Evolutionary conservation across 2,329 filamentous ascomycete species (phyloP).

Genomic region (Colletotrichum plurivorum): DNA sequence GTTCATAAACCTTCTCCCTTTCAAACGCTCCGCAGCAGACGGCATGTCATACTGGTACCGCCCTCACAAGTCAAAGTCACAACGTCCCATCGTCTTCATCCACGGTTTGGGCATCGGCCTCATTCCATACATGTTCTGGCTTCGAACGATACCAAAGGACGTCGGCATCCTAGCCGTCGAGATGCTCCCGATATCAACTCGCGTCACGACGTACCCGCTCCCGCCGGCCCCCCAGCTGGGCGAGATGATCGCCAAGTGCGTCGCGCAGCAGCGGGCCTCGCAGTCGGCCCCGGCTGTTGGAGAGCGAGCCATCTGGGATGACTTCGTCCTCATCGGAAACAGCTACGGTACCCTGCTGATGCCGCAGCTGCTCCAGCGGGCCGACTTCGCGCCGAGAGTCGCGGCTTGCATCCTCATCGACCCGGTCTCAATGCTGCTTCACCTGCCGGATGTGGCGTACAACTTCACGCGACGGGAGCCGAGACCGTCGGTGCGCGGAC

Average conservation of each 20-base stretch:
- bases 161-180: constrained; percentile 72
- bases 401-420: constrained; percentile 69
- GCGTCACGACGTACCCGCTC: constrained; percentile 66
- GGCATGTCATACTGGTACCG: constrained; percentile 72
- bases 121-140: constrained; percentile 69
- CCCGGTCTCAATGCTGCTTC: constrained; percentile 71
- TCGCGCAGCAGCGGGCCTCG: constrained; percentile 28
- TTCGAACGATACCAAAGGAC: constrained; percentile 56
- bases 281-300: constrained; percentile 15
- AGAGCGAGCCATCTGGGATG: constrained; percentile 48
- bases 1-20: constrained; percentile 61
- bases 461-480: constrained; percentile 68
- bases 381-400: constrained; percentile 54
- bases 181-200: constrained; percentile 70
- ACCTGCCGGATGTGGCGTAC: constrained; percentile 74
- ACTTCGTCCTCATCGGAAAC: constrained; percentile 73
- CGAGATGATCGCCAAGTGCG: constrained; percentile 33
- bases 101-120: constrained; percentile 71
- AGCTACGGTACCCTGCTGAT: constrained; percentile 69
- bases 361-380: constrained; percentile 66
- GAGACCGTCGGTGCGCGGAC: constrained; percentile 40
- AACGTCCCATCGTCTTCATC: constrained; percentile 72
- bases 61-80: constrained; percentile 70
- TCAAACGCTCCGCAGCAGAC: constrained; percentile 60
- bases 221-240: constrained; percentile 29